Evolutionary conservation across 2,329 filamentous ascomycete genomes (phyloP).

Genomic region (Alternaria brassicae): DNA sequence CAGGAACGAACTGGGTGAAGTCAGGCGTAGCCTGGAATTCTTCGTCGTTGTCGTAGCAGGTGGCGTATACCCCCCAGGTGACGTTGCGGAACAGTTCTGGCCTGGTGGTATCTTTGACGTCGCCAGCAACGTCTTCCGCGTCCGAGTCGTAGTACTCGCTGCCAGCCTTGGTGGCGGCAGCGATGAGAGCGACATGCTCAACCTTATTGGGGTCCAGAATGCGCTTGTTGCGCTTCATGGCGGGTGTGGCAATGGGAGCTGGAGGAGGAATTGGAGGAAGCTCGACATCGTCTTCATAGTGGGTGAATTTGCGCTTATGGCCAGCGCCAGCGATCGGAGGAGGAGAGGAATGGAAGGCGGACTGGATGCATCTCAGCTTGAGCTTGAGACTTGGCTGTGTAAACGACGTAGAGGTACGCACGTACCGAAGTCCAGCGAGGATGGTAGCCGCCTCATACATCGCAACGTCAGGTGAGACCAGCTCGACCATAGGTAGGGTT

Average conservation of each 20-base stretch:
- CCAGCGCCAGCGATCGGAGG: background rate
- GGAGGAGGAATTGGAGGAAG: background rate
- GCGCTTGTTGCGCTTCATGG: conserved; percentile 31
- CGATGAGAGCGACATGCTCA: conserved; percentile 29
- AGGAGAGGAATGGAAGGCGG: background rate
- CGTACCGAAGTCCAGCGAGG: background rate
- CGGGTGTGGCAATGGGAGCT: conserved; percentile 3
- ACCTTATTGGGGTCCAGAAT: conserved; percentile 28
- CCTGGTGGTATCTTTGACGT: conserved; percentile 25
- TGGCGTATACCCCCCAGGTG: conserved; percentile 28
- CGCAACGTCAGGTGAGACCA: background rate
- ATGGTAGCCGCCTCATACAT: background rate
- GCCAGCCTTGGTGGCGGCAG: conserved; percentile 26
- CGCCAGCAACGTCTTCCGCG: conserved; percentile 23
- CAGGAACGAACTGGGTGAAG: conserved; percentile 38
- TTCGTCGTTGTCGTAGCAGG: conserved; percentile 15
- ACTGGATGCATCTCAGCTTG: conserved; percentile 18
- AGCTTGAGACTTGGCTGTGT: conserved; percentile 14
- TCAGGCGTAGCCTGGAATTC: conserved; percentile 26
- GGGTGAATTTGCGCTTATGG: conserved; percentile 4
- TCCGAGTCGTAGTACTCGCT: conserved; percentile 39
- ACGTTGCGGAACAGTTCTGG: conserved; percentile 38
- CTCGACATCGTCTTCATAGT: background rate
- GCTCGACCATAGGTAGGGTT: background rate
- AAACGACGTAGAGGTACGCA: background rate